Conservation (phyloP, 495 filamentous ascomycete genomes). For the Hypoxylon fuscum region DNA sequence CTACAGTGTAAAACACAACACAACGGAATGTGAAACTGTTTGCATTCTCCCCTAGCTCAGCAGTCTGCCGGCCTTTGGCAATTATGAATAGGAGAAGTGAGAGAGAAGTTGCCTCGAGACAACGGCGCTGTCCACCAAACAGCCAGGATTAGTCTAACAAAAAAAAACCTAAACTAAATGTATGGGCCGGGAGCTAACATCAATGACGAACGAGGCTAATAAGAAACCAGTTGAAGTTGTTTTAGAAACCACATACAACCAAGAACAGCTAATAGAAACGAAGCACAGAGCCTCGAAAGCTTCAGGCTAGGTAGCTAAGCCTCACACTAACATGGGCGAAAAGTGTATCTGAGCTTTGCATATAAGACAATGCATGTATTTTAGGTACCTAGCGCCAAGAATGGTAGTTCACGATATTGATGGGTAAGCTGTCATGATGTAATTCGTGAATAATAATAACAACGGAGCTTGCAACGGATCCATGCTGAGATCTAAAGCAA, state of each 20-base stretch:
- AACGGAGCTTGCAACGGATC: not conserved
- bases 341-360: not conserved
- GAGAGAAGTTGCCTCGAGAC: not conserved
- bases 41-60: conserved; percentile 1
- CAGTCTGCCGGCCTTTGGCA: not conserved
- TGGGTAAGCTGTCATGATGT: conserved; percentile 32
- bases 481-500: conserved; percentile 1
- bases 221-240: conserved; percentile 14
- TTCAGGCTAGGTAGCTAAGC: conserved; percentile 13
- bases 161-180: conserved; percentile 24
- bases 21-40: not conserved
- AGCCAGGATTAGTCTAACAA: conserved; percentile 3
- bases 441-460: conserved; percentile 23
- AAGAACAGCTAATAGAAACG: conserved; percentile 2
- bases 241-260: conserved; percentile 1
- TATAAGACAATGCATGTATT: not conserved
- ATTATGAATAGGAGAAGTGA: not conserved
- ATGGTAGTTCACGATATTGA: conserved; percentile 30
- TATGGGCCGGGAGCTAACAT: conserved; percentile 16
- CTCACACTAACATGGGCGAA: conserved; percentile 1
- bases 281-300: not conserved
- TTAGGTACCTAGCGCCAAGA: no score
- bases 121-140: conserved; percentile 5
- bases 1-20: conserved; percentile 7
- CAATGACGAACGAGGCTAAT: conserved; percentile 40